Percentiles rank a stretch among this genome's conserved stretches.
Conservation (phyloP, 2,329 filamentous ascomycete species). For the Nigrospora oryzae region DNA sequence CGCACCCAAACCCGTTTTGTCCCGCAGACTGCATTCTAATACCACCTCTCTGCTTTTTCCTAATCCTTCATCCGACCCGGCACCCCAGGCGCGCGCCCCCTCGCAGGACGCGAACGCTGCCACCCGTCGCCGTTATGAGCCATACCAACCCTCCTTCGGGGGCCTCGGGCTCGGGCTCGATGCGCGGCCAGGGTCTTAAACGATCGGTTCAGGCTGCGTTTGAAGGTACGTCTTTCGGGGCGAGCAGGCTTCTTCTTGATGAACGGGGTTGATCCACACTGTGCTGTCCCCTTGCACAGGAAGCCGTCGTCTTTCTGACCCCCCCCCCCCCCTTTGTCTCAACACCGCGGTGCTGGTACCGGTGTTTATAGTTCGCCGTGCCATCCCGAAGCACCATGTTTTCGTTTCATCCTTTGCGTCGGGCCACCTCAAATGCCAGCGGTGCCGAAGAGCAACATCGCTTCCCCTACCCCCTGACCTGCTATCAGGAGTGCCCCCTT, state of each 20-base stretch:
- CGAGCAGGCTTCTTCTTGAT: slow-evolving; percentile 3
- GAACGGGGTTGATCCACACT: not conserved
- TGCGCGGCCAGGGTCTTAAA: slow-evolving; percentile 40
- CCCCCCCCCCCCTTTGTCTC: slow-evolving; percentile 7
- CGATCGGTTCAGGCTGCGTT: slow-evolving; percentile 52
- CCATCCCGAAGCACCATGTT: not conserved
- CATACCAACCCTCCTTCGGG: slow-evolving; percentile 45
- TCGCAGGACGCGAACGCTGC: not conserved
- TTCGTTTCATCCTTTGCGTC: not conserved
- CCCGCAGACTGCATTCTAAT: no score
- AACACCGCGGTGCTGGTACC: not conserved
- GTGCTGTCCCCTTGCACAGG: not conserved
- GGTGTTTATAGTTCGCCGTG: not conserved
- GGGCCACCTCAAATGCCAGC: no score
- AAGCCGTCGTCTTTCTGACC: not conserved
- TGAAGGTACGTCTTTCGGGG: slow-evolving; percentile 38
- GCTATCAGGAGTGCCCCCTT: slow-evolving; percentile 4
- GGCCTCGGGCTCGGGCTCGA: slow-evolving; percentile 39
- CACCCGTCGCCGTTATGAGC: slow-evolving; percentile 30
- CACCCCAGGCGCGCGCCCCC: not conserved
- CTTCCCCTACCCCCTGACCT: not conserved
- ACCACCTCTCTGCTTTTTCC: no score
- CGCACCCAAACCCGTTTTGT: no score
- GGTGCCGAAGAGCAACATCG: no score
- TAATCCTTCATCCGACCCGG: no score